Conservation (phyloP, 2,329 filamentous ascomycete genomes). For the Pseudogymnoascus sp. region DNA sequence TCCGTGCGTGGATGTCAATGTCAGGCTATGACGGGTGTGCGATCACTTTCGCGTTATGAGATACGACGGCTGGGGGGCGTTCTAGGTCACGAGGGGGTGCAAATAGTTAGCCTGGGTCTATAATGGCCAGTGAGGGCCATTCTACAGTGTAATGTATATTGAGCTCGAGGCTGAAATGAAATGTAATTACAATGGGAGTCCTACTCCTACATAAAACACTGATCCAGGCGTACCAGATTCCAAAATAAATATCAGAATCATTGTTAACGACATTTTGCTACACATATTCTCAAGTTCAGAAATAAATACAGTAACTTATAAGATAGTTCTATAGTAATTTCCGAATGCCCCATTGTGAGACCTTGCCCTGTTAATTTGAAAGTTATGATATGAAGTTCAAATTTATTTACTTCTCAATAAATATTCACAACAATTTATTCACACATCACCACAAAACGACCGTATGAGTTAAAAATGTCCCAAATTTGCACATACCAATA, state of each 20-base stretch:
- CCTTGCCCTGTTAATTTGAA: background rate
- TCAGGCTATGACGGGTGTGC: constrained; percentile 52
- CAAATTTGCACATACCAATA: background rate
- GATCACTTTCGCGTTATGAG: constrained; percentile 4
- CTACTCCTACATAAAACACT: background rate
- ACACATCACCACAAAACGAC: background rate
- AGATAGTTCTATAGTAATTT: background rate
- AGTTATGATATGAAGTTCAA: background rate
- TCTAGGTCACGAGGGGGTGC: background rate
- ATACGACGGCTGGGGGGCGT: constrained; percentile 6
- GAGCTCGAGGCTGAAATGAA: background rate
- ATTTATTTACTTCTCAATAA: background rate
- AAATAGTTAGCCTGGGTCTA: background rate
- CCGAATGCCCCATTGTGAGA: background rate
- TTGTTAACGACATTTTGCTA: background rate
- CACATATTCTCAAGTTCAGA: background rate
- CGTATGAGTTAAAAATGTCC: background rate
- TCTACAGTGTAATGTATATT: constrained; percentile 1
- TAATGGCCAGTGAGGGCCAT: background rate
- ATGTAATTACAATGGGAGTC: background rate
- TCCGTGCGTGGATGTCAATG: constrained; percentile 82
- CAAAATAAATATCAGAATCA: background rate
- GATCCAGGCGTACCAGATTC: background rate
- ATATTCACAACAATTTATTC: background rate
- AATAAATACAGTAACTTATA: background rate